phyloP scores from a whole-genome alignment of 2,329 filamentous ascomycete species.

The Ophiosphaerella korrae region DNA sequence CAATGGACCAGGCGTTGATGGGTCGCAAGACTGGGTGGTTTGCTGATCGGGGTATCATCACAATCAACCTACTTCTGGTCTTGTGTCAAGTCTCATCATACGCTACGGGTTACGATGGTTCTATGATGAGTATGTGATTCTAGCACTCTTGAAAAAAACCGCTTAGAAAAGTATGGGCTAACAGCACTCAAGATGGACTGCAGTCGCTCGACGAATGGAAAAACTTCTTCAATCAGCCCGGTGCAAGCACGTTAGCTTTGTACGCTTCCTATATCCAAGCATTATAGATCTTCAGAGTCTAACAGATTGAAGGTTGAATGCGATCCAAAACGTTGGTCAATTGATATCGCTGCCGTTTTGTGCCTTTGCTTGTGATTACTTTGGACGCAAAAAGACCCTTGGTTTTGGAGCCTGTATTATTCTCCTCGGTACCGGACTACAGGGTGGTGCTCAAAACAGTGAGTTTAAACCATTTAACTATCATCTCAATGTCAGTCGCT shows the following conservation, averaged over 20 bases:
- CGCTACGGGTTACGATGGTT: constrained; percentile 15
- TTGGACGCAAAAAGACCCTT: constrained; percentile 45
- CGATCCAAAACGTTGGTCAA: constrained; percentile 32
- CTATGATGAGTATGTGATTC: constrained; percentile 14
- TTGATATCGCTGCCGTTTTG: constrained; percentile 31
- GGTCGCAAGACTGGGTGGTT: constrained; percentile 5
- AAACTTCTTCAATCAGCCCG: constrained; percentile 3
- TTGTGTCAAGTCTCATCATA: constrained; percentile 13
- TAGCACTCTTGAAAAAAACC: too few species aligned
- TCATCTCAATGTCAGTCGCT: background rate
- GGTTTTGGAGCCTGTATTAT: constrained; percentile 47
- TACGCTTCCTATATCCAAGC: background rate
- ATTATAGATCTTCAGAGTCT: background rate
- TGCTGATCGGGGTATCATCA: constrained; percentile 9
- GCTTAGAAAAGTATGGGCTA: background rate
- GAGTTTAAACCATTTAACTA: background rate
- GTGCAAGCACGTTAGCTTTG: constrained; percentile 4
- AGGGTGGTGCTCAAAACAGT: constrained; percentile 12
- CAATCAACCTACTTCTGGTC: constrained; percentile 9
- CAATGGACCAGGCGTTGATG: constrained; percentile 5
- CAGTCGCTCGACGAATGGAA: constrained; percentile 13
- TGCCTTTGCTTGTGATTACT: constrained; percentile 43
- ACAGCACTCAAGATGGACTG: background rate
- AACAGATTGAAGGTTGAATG: constrained; percentile 15
- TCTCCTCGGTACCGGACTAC: constrained; percentile 41